Conservation (phyloP, 257 asterid genomes). For the Lycium ferocissimum region DNA sequence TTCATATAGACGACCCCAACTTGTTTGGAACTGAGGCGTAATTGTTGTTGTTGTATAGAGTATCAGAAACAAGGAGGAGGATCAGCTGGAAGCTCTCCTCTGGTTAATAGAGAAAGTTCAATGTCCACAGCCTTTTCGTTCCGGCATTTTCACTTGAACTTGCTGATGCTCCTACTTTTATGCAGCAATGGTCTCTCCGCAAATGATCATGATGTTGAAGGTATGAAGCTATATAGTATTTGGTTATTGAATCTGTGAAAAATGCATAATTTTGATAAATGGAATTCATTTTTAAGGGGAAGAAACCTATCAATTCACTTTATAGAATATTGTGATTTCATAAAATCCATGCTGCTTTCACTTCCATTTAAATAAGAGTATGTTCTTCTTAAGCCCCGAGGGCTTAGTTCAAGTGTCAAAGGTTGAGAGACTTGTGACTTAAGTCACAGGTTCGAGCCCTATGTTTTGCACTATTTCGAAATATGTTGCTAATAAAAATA, state of each 20-base stretch:
- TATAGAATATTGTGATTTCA: background rate
- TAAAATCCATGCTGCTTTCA: background rate
- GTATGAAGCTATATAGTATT: conserved; percentile 37
- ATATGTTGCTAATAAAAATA: background rate
- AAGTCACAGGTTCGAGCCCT: too few relatives aligned
- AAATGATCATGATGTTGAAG: conserved; percentile 68
- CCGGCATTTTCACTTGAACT: conserved; percentile 35
- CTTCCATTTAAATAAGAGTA: background rate
- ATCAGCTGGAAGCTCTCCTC: conserved; percentile 25
- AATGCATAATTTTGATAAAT: background rate
- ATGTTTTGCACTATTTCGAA: background rate
- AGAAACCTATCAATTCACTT: background rate
- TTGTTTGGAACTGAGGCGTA: background rate
- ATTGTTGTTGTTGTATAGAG: conserved; percentile 30
- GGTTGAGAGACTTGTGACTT: too few relatives aligned
- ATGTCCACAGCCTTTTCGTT: conserved; percentile 33
- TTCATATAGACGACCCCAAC: background rate
- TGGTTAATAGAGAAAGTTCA: conserved; percentile 34
- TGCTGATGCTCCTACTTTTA: conserved; percentile 51
- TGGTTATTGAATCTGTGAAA: background rate
- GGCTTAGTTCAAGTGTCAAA: too few relatives aligned
- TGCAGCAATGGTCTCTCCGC: conserved; percentile 50
- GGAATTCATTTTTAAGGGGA: background rate
- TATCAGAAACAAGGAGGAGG: conserved; percentile 29
- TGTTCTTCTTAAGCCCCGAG: background rate